phyloP scores from a whole-genome alignment of 345 rosid species.

The Heritiera fomes region DNA sequence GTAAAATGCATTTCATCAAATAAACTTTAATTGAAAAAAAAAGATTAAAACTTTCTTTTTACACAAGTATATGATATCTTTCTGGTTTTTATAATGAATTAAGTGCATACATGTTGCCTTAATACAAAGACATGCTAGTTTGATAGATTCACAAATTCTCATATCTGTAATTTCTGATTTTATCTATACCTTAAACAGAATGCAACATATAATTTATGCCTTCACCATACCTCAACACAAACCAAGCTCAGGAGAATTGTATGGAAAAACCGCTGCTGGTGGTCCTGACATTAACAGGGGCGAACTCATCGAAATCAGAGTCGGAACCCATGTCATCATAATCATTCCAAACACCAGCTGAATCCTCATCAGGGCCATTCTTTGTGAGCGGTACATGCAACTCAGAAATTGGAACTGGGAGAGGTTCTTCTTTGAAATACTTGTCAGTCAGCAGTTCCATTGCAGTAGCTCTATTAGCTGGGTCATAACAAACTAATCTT shows the following conservation, averaged over 20 bases:
- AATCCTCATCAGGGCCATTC: conserved; percentile 60
- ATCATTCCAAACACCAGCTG: conserved; percentile 43
- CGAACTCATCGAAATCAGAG: conserved; percentile 62
- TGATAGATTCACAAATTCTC: neutral
- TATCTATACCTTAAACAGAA: neutral
- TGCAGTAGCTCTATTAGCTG: conserved; percentile 70
- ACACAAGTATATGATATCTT: conserved; percentile 64
- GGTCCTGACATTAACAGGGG: conserved; percentile 47
- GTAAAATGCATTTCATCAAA: neutral
- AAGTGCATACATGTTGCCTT: neutral
- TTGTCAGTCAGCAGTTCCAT: conserved; percentile 71
- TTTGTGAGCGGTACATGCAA: conserved; percentile 62
- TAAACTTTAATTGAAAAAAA: neutral
- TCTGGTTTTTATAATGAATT: neutral
- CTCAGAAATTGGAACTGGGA: conserved; percentile 67
- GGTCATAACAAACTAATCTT: conserved; percentile 80
- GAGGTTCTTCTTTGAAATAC: conserved; percentile 72
- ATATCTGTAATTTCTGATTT: neutral
- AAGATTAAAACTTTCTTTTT: no score
- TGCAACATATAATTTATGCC: conserved; percentile 6
- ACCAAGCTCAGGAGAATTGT: conserved; percentile 44
- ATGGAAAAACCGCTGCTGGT: conserved; percentile 65
- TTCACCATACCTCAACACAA: conserved; percentile 21
- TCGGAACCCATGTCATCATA: conserved; percentile 52
- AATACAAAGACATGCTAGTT: conserved; percentile 6